These are phyloP conservation scores for Cytospora chrysosperma DNA, from an alignment of 2,329 filamentous ascomycete species.

Conservation along the genomic window DNA sequence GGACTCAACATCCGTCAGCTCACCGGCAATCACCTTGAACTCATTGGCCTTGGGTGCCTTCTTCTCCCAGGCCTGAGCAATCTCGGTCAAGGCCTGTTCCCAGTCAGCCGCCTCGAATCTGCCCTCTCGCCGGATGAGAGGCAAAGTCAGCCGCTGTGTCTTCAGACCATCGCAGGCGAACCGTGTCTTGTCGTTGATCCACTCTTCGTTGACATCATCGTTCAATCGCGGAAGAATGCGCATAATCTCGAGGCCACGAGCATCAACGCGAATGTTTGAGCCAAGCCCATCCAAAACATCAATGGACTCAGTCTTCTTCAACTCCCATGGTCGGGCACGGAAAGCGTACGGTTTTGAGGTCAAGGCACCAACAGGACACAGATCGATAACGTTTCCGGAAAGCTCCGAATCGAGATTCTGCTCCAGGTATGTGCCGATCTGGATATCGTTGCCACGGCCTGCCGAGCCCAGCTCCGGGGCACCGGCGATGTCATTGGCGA, in stretches of 20 bases:
- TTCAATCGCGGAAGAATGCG: slow-evolving; percentile 88
- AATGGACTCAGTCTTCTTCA: slow-evolving; percentile 93
- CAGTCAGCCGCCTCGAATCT: slow-evolving; percentile 91
- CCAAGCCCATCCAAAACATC: slow-evolving; percentile 92
- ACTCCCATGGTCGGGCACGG: slow-evolving; percentile 92
- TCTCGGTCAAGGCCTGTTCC: slow-evolving; percentile 92
- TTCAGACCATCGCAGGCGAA: slow-evolving; percentile 96
- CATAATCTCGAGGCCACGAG: slow-evolving; percentile 94
- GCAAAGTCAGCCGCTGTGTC: slow-evolving; percentile 92
- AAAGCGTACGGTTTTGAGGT: slow-evolving; percentile 98
- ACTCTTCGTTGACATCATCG: slow-evolving; percentile 98
- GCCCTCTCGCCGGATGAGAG: slow-evolving; percentile 81
- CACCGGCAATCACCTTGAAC: slow-evolving; percentile 92
- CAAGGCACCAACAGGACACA: slow-evolving; percentile 94
- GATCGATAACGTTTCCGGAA: slow-evolving; percentile 95
- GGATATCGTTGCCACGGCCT: slow-evolving; percentile 93
- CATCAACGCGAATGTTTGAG: slow-evolving; percentile 92
- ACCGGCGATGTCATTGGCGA: slow-evolving; percentile 95
- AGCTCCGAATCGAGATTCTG: slow-evolving; percentile 90
- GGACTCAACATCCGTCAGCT: slow-evolving; percentile 87
- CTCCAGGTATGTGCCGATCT: slow-evolving; percentile 98
- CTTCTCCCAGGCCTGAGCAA: slow-evolving; percentile 75
- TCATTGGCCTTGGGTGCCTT: slow-evolving; percentile 85
- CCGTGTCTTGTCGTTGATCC: slow-evolving; percentile 98
- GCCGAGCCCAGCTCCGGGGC: slow-evolving; percentile 93